Percentiles rank a stretch among this genome's conserved stretches.
Evolutionary conservation across 306 rosid species (phyloP).

Genomic region (Quercus bicolor): DNA sequence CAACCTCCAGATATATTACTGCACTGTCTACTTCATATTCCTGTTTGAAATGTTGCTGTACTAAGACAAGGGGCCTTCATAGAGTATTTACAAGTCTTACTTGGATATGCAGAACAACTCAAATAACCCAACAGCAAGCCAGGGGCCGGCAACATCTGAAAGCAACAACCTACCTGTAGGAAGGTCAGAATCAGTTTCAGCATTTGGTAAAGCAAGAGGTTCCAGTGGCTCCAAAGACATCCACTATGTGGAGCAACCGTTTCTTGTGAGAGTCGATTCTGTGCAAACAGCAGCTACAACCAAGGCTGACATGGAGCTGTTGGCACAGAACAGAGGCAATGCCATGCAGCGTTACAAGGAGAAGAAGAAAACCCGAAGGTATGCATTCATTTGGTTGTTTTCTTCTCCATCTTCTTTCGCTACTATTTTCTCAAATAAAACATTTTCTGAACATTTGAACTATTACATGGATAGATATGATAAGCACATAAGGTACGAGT

Average conservation of each 20-base stretch:
- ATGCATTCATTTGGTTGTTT: not conserved
- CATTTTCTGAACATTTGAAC: not conserved
- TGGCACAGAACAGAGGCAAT: constrained; percentile 59
- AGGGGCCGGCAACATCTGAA: constrained; percentile 52
- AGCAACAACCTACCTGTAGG: constrained; percentile 43
- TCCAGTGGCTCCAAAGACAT: constrained; percentile 19
- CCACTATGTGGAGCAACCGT: constrained; percentile 31
- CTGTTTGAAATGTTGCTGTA: not conserved
- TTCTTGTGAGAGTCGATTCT: constrained; percentile 30
- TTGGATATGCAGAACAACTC: constrained; percentile 37
- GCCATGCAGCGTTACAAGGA: constrained; percentile 81
- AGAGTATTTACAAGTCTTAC: not conserved
- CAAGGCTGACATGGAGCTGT: constrained; percentile 40
- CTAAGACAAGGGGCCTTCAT: not conserved
- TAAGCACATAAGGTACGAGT: constrained; percentile 64
- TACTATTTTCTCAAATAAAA: not conserved
- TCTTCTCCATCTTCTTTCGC: not conserved
- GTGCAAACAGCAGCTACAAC: constrained; percentile 31
- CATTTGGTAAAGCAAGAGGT: constrained; percentile 19
- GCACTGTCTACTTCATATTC: not conserved
- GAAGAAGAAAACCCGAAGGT: constrained; percentile 72
- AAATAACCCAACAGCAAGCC: constrained; percentile 35
- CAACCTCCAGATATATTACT: not conserved
- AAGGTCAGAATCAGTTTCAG: constrained; percentile 29
- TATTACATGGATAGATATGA: constrained; percentile 43